phyloP scores from a whole-genome alignment of 2,329 filamentous ascomycete genomes.

The Botrytis fragariae region DNA sequence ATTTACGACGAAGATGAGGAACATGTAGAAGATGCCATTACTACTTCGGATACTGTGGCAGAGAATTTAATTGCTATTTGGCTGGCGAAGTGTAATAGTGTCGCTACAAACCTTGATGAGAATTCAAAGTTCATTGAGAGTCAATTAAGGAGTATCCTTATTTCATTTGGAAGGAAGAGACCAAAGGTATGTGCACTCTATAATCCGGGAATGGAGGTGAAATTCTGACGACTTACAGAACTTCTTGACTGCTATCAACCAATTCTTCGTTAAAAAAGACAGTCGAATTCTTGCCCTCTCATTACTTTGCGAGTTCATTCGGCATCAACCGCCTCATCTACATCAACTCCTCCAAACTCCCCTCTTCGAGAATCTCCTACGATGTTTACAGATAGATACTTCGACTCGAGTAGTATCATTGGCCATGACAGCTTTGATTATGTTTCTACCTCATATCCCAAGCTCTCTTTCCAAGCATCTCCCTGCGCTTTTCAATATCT shows the following conservation, averaged over 20 bases:
- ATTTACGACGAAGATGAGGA: constrained; percentile 59
- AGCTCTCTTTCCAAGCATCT: constrained; percentile 66
- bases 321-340: constrained; percentile 75
- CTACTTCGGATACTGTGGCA: constrained; percentile 50
- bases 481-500: constrained; percentile 76
- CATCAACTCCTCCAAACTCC: constrained; percentile 69
- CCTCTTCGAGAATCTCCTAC: constrained; percentile 68
- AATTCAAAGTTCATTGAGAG: constrained; percentile 46
- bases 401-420: constrained; percentile 75
- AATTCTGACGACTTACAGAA: constrained; percentile 46
- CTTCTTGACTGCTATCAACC: constrained; percentile 64
- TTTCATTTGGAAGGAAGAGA: constrained; percentile 58
- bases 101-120: constrained; percentile 43
- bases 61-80: constrained; percentile 56
- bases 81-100: constrained; percentile 47
- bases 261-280: constrained; percentile 61
- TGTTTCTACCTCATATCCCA: constrained; percentile 80
- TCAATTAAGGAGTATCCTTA: constrained; percentile 46
- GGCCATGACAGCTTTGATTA: constrained; percentile 71
- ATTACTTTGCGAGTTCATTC: constrained; percentile 70
- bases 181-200: constrained; percentile 52
- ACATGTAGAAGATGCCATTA: constrained; percentile 46
- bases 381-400: constrained; percentile 73
- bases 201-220: constrained; percentile 16
- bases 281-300: constrained; percentile 63